Percentiles rank a stretch among this genome's conserved stretches.
These are phyloP conservation scores for Colletotrichum sp. DNA, from an alignment of 2,329 filamentous ascomycete genomes.

Conservation along the genomic window DNA sequence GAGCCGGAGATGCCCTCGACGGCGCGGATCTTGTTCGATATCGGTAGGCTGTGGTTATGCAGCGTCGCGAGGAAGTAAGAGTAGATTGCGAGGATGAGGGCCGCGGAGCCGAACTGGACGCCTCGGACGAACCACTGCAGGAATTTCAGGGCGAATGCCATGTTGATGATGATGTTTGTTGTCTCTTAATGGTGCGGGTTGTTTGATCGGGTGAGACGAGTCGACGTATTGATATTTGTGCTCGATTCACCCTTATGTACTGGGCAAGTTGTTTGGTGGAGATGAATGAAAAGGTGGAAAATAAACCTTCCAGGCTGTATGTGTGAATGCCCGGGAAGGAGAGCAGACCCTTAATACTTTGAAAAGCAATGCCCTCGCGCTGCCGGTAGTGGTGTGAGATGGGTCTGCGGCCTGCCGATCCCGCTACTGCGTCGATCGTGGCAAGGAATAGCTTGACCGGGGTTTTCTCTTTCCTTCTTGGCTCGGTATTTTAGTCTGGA, in stretches of 20 bases:
- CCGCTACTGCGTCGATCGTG: conserved; percentile 12
- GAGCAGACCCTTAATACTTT: conserved; percentile 1
- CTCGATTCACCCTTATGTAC: background rate
- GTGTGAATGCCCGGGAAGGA: background rate
- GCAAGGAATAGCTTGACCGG: background rate
- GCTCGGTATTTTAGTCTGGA: background rate
- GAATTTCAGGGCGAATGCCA: conserved; percentile 62
- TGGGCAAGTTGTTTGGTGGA: background rate
- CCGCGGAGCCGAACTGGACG: conserved; percentile 75
- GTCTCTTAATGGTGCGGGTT: background rate
- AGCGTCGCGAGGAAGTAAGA: conserved; percentile 84
- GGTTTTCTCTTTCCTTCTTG: background rate
- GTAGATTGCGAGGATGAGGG: conserved; percentile 78
- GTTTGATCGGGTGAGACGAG: background rate
- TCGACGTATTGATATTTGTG: background rate
- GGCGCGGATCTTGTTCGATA: conserved; percentile 71
- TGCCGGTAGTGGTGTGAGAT: background rate
- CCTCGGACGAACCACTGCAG: conserved; percentile 74
- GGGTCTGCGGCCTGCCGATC: conserved; percentile 9
- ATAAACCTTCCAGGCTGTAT: fast-evolving
- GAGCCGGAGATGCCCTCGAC: conserved; percentile 81
- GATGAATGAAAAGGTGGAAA: background rate
- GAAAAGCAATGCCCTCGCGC: background rate
- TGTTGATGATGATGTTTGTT: background rate
- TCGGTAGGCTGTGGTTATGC: conserved; percentile 65